A percentile compares a stretch with the other conserved stretches of the same genome.
These are phyloP conservation scores for Microstegium vimineum DNA, from an alignment of 176 grass and related monocot genomes.

Conservation along the genomic window DNA sequence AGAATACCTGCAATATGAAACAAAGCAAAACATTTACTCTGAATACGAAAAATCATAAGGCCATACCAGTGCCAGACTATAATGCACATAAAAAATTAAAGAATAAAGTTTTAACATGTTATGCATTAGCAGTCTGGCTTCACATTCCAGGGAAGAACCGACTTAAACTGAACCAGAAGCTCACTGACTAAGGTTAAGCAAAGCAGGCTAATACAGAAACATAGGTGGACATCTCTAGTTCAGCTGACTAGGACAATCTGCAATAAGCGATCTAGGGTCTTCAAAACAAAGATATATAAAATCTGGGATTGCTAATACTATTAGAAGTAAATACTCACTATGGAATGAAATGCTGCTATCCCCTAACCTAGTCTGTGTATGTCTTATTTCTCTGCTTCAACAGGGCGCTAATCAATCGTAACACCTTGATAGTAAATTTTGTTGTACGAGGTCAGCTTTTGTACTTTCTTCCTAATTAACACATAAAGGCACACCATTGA, in stretches of 20 bases:
- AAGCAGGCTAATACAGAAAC: background rate
- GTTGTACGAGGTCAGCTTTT: background rate
- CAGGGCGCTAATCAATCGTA: background rate
- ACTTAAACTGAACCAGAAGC: background rate
- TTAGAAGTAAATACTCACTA: too few species aligned
- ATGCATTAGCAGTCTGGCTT: background rate
- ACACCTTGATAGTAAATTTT: background rate
- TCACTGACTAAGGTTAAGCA: background rate
- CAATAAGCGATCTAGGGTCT: background rate
- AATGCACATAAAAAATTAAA: background rate
- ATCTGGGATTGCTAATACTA: too few species aligned
- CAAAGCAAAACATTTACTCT: background rate
- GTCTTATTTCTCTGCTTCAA: background rate
- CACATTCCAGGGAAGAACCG: background rate
- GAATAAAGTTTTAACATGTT: background rate
- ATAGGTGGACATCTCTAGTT: background rate
- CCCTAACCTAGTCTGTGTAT: background rate
- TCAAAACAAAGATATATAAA: background rate
- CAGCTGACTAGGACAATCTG: background rate
- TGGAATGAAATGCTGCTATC: background rate
- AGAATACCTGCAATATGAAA: constrained; percentile 65
- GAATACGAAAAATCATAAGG: background rate
- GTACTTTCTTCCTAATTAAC: background rate
- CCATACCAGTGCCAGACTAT: background rate
- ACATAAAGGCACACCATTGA: background rate